Base-by-base conservation (phyloP, 2,329 filamentous ascomycete species). In the Fusarium sarcochroum region DNA sequence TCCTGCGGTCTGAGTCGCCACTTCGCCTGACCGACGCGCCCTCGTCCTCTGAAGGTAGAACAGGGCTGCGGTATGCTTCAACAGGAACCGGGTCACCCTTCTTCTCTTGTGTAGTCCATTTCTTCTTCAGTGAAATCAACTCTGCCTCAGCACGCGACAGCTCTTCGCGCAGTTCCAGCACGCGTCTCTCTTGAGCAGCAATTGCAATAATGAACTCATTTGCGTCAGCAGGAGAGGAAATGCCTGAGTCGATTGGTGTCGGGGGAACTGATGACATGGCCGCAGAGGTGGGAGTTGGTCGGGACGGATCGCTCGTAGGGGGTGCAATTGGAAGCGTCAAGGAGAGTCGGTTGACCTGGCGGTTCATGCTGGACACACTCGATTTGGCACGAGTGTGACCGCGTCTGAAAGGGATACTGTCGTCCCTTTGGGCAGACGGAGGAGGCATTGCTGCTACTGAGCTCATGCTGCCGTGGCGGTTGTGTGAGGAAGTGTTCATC, bases 151-250 rank as follows among this genome's bases (percentile, higher is more conserved):
- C 95, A 62, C 90, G 90, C 23, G 84, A 82, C n/a, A 99, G 84
- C 79, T 98, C 95, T 78, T 99, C 96, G 62, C 90, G 91, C 52
- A 99, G 83, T 80, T 98, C 96, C 58, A 99, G 82, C 3, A 99
- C 95, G 70, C 89, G 90, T 58, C 96, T 87, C 81, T 99, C 96
- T 80, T 98, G 94, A 15, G 93, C 90, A 44, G 96, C 96, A 73
- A 99, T 91, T 58, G 94, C 92, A 64, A 93, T 94, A 69, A 99
- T 90, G 74, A 98, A 92, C 50, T 90, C 85, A 73, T 86, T 87
- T 51, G 88, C 83, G 64, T 90, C 88, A 37, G 82, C 79, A 2
- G 86, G 85, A 2, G 83, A 83, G 40, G 78, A 73, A 27, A 82
- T 56, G 9, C 72, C 76, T 1, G 83, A 80, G 4, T 80, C 79